These are phyloP conservation scores for Gossypium herbaceum DNA, from an alignment of 345 rosid species.

Conservation along the genomic window DNA sequence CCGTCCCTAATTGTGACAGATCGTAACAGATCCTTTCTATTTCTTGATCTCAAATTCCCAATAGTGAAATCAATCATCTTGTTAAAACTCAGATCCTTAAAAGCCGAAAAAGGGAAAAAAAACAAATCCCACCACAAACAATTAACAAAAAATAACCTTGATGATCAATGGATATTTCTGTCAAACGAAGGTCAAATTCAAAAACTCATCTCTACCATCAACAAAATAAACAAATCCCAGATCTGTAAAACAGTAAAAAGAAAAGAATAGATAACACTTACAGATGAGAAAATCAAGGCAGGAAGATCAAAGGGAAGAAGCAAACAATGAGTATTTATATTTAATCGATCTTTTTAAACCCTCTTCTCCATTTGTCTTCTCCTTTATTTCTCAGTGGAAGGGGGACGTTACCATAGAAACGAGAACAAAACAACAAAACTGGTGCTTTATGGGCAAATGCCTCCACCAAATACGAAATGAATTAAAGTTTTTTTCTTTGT, in stretches of 20 bases:
- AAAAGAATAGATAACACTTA: constrained; percentile 12
- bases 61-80: not conserved
- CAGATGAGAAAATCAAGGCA: constrained; percentile 7
- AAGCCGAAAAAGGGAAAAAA: not conserved
- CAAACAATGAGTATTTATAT: not conserved
- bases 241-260: constrained; percentile 8
- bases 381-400: not conserved
- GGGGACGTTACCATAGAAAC: not conserved
- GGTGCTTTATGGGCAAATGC: not conserved
- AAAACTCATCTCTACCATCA: not conserved
- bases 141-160: not conserved
- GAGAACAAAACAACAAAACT: not conserved
- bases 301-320: constrained; percentile 16
- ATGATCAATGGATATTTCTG: not conserved
- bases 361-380: constrained; percentile 6
- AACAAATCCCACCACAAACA: not conserved
- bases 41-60: not conserved
- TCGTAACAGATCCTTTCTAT: not conserved
- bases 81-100: not conserved
- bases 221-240: constrained; percentile 1
- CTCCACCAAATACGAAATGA: too few species aligned
- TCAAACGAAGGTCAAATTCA: not conserved
- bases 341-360: not conserved
- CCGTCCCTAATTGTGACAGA: not conserved
- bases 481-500: too few species aligned